A percentile compares a stretch with the other conserved stretches of the same genome.
phyloP scores from a whole-genome alignment of 257 asterid genomes.

The Echites panduratus region DNA sequence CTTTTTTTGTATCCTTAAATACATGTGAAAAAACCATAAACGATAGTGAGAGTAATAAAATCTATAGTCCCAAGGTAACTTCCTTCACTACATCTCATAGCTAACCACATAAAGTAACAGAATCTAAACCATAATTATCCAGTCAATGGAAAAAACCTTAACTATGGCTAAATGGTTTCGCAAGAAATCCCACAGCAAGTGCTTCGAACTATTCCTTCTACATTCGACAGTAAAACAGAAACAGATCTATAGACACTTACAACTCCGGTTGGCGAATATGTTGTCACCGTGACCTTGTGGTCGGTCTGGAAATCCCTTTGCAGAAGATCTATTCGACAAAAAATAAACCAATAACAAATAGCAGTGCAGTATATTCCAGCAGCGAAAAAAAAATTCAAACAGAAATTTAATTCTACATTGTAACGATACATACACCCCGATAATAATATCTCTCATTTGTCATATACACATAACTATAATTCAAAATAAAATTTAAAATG shows the following conservation, averaged over 20 bases:
- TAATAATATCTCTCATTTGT: neutral
- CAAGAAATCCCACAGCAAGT: neutral
- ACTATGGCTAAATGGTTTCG: neutral
- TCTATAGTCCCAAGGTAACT: neutral
- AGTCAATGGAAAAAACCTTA: neutral
- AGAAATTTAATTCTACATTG: neutral
- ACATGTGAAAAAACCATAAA: too few relatives aligned
- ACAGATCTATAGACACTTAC: slow-evolving; percentile 4
- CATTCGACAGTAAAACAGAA: neutral
- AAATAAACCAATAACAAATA: neutral
- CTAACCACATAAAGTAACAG: neutral
- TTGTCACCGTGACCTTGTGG: slow-evolving; percentile 24
- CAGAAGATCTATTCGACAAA: slow-evolving; percentile 6
- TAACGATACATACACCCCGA: neutral
- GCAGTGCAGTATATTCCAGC: neutral
- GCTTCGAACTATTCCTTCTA: neutral
- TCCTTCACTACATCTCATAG: neutral
- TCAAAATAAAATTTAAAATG: too few relatives aligned
- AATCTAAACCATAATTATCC: neutral
- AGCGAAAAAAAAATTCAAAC: neutral
- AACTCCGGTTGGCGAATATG: slow-evolving; percentile 57
- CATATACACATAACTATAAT: neutral
- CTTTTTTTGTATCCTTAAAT: too few relatives aligned
- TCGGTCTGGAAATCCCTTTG: slow-evolving; percentile 11
- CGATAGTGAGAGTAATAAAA: too few relatives aligned